Base-by-base conservation (phyloP, 768 basidiomycete species). In the Lentinus tigrinus region DNA sequence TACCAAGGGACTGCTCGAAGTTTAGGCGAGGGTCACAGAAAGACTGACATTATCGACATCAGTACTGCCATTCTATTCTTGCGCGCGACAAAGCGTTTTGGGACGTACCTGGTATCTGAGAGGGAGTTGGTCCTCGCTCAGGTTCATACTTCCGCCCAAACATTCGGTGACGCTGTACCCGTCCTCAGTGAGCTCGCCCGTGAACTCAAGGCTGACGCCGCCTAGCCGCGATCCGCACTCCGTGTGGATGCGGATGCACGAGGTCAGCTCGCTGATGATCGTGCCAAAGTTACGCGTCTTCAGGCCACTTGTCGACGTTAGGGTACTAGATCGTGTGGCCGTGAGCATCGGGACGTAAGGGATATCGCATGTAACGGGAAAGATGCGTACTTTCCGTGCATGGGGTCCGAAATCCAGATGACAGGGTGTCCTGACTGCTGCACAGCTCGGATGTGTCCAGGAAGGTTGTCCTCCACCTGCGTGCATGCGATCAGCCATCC, bases 111-210 rank as follows among this genome's bases (percentile, higher is more conserved):
- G 89, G 70, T 98, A 99, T 63, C 95, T 80, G 71, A 95, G 74
- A n/a, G 84, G 88, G 16, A 99, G 80, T 70, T 97, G 81, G 62
- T 95, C 90, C 70, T 98, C 96, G 46, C 79, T 82, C 37, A 98
- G 76, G 68, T 92, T 89, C 95, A 98, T 98, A 63, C 93, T 96
- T 1, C 96, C 97, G 4, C 97, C 97, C 10, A 95, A 77, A 68
- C 95, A 98, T 72, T 98, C 97, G 0, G 97, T 99, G 42, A 99
- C 97, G 61, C 91, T 91, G 73, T 89, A 93, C 6, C 96, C 94
- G 56, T 97, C 88, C 11, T 92, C 87, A 60, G 89, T 89, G 51
- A 96, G 77, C 72, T 96, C 93, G 19, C 95, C 93, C 2, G 96
- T 95, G 71, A 85, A 72, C 70, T 87, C 81, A 40, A 87, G 73